These are phyloP conservation scores for Brassica carinata DNA, from an alignment of 345 rosid species.

Conservation along the genomic window DNA sequence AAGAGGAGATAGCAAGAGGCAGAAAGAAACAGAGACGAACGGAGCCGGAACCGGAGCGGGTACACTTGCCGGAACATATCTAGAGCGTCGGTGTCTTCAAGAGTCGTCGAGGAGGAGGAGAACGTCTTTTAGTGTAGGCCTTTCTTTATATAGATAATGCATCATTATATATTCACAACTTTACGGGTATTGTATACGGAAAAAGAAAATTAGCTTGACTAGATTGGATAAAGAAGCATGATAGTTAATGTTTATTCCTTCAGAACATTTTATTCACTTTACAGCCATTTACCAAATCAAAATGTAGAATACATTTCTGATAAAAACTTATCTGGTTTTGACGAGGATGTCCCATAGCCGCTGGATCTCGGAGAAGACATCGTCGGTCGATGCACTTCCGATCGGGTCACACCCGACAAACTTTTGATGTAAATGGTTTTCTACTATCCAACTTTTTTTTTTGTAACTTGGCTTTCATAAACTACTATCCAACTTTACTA, in stretches of 20 bases:
- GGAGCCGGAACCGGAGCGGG: neutral
- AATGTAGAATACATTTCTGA: neutral
- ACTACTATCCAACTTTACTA: too few relatives aligned
- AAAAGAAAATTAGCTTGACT: constrained; percentile 15
- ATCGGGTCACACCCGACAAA: neutral
- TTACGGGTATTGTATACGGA: constrained; percentile 12
- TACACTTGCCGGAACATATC: neutral
- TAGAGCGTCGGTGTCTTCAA: neutral
- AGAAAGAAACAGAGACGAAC: neutral
- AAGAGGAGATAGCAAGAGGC: neutral
- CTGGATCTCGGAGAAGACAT: too few relatives aligned
- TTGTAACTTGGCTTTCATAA: too few relatives aligned
- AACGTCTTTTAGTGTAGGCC: too few relatives aligned
- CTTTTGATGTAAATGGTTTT: neutral
- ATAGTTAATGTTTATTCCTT: neutral
- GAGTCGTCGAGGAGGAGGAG: neutral
- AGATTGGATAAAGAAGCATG: constrained; percentile 13
- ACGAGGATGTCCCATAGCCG: too few relatives aligned
- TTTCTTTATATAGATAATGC: too few relatives aligned
- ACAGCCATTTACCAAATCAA: neutral
- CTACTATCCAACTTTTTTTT: neutral
- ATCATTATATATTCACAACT: constrained; percentile 27
- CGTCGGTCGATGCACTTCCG: too few relatives aligned
- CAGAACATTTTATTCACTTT: neutral
- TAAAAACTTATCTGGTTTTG: neutral